Evolutionary conservation across 805 yeast genomes (phyloP).

Genomic region (Starmerella riodocensis): DNA sequence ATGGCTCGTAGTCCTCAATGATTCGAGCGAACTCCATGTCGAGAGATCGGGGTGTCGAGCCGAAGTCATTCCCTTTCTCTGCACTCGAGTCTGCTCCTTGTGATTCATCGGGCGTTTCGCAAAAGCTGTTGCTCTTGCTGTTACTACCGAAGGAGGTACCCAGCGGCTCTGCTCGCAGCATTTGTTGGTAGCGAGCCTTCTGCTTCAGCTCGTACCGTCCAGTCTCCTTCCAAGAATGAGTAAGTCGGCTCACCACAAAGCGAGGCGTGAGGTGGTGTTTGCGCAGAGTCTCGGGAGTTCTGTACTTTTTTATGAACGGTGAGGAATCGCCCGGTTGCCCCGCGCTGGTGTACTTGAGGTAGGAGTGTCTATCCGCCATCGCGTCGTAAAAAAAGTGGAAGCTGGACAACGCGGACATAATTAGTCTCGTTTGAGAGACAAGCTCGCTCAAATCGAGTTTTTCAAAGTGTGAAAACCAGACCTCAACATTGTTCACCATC

Average conservation of each 20-base stretch:
- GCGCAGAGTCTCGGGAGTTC: background rate
- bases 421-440: conserved; percentile 16
- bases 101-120: background rate
- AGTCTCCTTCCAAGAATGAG: conserved; percentile 11
- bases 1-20: conserved; percentile 9
- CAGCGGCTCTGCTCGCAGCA: background rate
- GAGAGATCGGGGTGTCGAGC: conserved; percentile 1
- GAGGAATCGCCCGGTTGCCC: background rate
- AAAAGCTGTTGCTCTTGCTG: background rate
- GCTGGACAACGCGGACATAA: conserved; percentile 18
- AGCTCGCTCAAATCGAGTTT: conserved; percentile 22
- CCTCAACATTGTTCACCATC: conserved; percentile 17
- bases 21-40: conserved; percentile 10
- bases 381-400: conserved; percentile 20
- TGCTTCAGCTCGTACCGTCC: conserved; percentile 8
- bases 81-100: no score
- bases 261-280: background rate
- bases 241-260: background rate
- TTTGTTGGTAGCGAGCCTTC: background rate
- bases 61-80: no score
- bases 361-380: conserved; percentile 4
- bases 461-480: conserved; percentile 22
- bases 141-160: background rate
- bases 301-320: background rate
- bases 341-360: background rate